A percentile compares a stretch with the other conserved stretches of the same genome.
Evolutionary conservation across 768 basidiomycete genomes (phyloP).

Genomic region (Mycena galericulata): DNA sequence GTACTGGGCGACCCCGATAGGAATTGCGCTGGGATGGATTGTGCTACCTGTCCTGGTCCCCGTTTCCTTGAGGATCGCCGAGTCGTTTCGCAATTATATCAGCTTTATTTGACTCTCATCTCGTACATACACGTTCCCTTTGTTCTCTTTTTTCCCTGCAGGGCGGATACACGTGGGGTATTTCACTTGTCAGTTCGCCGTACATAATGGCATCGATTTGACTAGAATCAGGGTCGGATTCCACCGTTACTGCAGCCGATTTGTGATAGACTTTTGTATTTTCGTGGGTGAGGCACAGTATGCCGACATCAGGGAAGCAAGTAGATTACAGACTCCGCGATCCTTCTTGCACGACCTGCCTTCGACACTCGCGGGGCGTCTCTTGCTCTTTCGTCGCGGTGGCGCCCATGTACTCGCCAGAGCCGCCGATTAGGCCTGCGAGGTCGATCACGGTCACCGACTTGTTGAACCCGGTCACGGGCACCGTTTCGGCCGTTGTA

Average conservation of each 20-base stretch:
- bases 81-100: slow-evolving; percentile 27
- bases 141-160: slow-evolving; percentile 2
- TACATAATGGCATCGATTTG: not conserved
- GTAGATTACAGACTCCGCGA: slow-evolving; percentile 2
- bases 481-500: too few species aligned
- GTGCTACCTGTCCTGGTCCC: slow-evolving; percentile 18
- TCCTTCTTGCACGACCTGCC: slow-evolving; percentile 7
- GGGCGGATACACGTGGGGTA: slow-evolving; percentile 22
- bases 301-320: not conserved
- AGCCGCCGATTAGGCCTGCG: not conserved
- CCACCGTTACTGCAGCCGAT: not conserved
- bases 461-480: not conserved
- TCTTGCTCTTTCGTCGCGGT: not conserved
- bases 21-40: slow-evolving; percentile 31
- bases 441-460: not conserved
- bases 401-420: slow-evolving; percentile 16
- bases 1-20: slow-evolving; percentile 45
- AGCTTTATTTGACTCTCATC: slow-evolving; percentile 22
- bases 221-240: not conserved
- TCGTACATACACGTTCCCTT: slow-evolving; percentile 25
- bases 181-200: not conserved
- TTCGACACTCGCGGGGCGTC: not conserved
- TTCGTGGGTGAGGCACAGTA: not conserved
- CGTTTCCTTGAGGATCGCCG: slow-evolving; percentile 33
- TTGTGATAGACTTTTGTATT: not conserved